Evolutionary conservation across 164 flowering plant genomes (phyloP).

Genomic region (Vitis riparia): DNA sequence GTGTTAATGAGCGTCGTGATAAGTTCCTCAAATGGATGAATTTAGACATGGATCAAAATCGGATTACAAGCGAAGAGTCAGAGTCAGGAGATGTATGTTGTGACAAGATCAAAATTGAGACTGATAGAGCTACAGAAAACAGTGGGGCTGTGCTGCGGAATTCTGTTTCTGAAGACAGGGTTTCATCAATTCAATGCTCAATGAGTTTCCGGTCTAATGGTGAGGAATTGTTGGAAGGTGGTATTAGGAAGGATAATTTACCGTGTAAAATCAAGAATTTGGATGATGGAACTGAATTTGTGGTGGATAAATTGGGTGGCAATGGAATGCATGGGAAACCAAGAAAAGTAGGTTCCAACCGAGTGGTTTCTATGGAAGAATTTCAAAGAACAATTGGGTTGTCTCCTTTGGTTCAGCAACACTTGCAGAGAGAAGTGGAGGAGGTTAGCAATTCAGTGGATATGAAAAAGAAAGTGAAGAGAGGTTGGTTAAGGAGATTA

Average conservation of each 20-base stretch:
- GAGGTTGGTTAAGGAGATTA: conserved; percentile 54
- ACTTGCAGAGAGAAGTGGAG: conserved; percentile 28
- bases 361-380: conserved; percentile 44
- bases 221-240: conserved; percentile 13
- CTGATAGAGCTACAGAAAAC: conserved; percentile 30
- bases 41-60: conserved; percentile 23
- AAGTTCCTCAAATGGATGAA: conserved; percentile 64
- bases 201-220: conserved; percentile 22
- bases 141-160: conserved; percentile 52
- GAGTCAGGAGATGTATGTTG: conserved; percentile 20
- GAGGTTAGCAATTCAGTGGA: conserved; percentile 11
- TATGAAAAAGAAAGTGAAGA: conserved; percentile 37
- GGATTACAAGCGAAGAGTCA: conserved; percentile 18
- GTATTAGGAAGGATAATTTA: conserved; percentile 21
- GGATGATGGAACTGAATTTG: conserved; percentile 37
- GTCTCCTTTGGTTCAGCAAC: conserved; percentile 40
- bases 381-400: conserved; percentile 36
- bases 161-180: conserved; percentile 29
- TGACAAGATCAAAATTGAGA: conserved; percentile 14
- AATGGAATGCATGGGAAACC: conserved; percentile 32
- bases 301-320: conserved; percentile 27
- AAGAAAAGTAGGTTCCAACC: conserved; percentile 41
- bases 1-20: conserved; percentile 59
- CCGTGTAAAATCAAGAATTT: conserved; percentile 33
- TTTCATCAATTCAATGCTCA: conserved; percentile 38